Base-by-base conservation (phyloP, 768 basidiomycete species). In the Lactarius trivialis region DNA sequence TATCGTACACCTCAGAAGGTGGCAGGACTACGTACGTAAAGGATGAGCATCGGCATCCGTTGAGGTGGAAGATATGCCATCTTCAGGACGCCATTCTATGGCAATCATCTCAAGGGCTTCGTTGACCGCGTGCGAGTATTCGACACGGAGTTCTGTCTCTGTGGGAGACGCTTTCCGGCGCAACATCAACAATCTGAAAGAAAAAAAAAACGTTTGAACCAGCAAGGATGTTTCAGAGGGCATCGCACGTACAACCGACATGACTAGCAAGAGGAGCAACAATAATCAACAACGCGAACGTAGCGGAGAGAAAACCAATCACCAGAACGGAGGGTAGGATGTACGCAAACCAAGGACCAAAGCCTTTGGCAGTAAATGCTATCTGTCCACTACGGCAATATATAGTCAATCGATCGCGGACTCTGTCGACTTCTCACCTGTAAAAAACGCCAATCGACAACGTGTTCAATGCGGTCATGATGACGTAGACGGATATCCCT, bases 291-390 rank as follows among this genome's bases (percentile, higher is more conserved):
- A 39, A 43, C 26, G n/a, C 7, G 39, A n/a, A 36, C 14, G 6
- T 34, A 32, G 28, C 21, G 53, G 37, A 34, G 48, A 37, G 30
- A 51, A 45, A 37, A 8, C 1, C 1, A 8, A 8, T 60, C 56
- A 66, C 65, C 57, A 66, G 55, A 50, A 51, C 41, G 28, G 55
- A 59, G 58, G 65, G 65, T 39, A 66, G 36, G 24, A 57, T 37
- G 55, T 64, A 62, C 15, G 65, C 55, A 33, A 66, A 64, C 57
- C 53, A 66, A 32, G 65, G 64, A 36, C 62, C 62, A 43, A 60
- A 15, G 30, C 55, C 58, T 14, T 34, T 30, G 58, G 6, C n/a
- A n/a, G n/a, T n/a, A n/a, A n/a, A n/a, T n/a, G n/a, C n/a, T n/a
- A n/a, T n/a, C n/a, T n/a, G n/a, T n/a, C n/a, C n/a, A n/a, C 65